phyloP scores from a whole-genome alignment of 2,329 filamentous ascomycete genomes.

The Zymoseptoria ardabiliae region DNA sequence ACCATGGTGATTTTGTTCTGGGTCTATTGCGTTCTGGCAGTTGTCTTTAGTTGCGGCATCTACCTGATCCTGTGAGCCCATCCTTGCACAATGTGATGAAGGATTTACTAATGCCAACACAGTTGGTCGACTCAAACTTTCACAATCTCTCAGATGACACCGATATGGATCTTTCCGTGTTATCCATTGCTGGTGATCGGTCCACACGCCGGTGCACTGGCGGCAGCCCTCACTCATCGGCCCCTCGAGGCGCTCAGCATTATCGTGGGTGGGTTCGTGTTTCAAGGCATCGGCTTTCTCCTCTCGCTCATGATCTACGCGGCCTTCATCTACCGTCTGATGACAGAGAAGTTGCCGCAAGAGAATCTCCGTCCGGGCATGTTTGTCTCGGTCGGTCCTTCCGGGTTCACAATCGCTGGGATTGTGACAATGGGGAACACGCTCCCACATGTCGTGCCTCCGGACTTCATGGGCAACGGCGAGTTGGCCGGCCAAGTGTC shows the following conservation, averaged over 20 bases:
- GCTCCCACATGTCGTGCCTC: slow-evolving; percentile 42
- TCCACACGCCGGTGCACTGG: slow-evolving; percentile 59
- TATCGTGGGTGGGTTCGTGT: slow-evolving; percentile 52
- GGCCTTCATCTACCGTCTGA: slow-evolving; percentile 76
- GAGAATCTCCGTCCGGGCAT: slow-evolving; percentile 73
- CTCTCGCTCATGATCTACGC: slow-evolving; percentile 72
- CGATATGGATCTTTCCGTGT: slow-evolving; percentile 80
- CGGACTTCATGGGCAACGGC: slow-evolving; percentile 50
- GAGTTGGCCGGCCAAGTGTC: slow-evolving; percentile 49
- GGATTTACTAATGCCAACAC: slow-evolving; percentile 10
- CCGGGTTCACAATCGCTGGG: slow-evolving; percentile 59
- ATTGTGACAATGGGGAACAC: slow-evolving; percentile 51
- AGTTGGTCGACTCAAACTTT: slow-evolving; percentile 60
- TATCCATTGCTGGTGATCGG: slow-evolving; percentile 74
- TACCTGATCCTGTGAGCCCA: slow-evolving; percentile 62
- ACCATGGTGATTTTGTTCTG: slow-evolving; percentile 65
- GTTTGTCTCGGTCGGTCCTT: slow-evolving; percentile 77
- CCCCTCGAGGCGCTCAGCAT: slow-evolving; percentile 43
- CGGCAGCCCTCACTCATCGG: slow-evolving; percentile 36
- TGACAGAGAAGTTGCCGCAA: slow-evolving; percentile 77
- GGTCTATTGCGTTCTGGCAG: slow-evolving; percentile 63
- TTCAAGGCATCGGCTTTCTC: slow-evolving; percentile 59
- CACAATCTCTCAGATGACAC: slow-evolving; percentile 77
- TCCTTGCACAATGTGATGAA: background rate
- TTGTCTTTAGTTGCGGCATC: slow-evolving; percentile 60